These are phyloP conservation scores for Pyrenophora graminea DNA, from an alignment of 2,329 filamentous ascomycete genomes.

Conservation along the genomic window DNA sequence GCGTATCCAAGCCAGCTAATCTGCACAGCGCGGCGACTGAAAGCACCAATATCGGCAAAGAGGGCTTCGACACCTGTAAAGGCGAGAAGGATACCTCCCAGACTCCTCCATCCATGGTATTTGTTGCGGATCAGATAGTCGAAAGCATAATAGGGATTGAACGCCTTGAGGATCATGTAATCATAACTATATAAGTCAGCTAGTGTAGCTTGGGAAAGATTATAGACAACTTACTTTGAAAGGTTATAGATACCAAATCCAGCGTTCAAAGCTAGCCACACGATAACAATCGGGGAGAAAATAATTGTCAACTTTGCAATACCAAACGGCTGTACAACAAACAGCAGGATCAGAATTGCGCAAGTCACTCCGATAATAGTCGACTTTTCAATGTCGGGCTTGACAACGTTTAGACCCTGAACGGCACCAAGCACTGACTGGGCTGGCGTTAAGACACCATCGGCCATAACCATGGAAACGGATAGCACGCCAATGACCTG, in stretches of 20 bases:
- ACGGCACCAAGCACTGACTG: conserved; percentile 72
- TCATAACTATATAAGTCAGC: conserved; percentile 47
- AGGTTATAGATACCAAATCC: conserved; percentile 63
- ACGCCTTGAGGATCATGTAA: conserved; percentile 56
- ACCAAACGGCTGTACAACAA: conserved; percentile 67
- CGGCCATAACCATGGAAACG: conserved; percentile 69
- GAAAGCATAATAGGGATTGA: conserved; percentile 62
- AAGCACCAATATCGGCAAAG: conserved; percentile 78
- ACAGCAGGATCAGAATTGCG: conserved; percentile 66
- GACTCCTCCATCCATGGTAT: conserved; percentile 64
- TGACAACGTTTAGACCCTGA: conserved; percentile 64
- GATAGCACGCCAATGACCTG: conserved; percentile 68
- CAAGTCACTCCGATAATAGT: conserved; percentile 68
- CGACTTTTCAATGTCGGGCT: conserved; percentile 58
- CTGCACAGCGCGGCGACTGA: conserved; percentile 69
- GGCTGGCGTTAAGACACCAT: conserved; percentile 70
- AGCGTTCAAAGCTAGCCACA: conserved; percentile 69
- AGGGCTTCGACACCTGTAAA: conserved; percentile 80
- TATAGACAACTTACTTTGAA: conserved; percentile 21
- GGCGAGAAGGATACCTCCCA: conserved; percentile 72
- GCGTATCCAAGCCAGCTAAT: conserved; percentile 71
- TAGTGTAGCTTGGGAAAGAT: neutral
- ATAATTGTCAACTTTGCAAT: conserved; percentile 62
- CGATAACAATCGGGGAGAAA: conserved; percentile 69
- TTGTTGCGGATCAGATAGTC: conserved; percentile 64